Evolutionary conservation across 2,329 filamentous ascomycete genomes (phyloP), one percentile per base, ranked within the genome.

Genomic region (Colletotrichum plurivorum): DNA sequence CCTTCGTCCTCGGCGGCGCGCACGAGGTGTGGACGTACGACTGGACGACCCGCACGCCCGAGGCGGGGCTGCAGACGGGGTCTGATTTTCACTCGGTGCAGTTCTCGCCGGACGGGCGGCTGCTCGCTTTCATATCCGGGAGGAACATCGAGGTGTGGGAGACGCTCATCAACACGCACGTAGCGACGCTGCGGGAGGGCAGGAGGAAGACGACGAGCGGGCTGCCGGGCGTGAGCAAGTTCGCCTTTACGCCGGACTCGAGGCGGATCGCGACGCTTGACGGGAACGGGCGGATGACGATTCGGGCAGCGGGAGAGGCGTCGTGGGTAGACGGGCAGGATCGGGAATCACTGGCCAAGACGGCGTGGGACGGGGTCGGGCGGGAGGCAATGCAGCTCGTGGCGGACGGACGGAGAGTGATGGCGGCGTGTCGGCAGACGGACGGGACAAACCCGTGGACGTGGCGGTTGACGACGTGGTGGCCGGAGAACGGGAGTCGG

Each of bases 401-500:
- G 6, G 56, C 56, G 8, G 36, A 54, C 25, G 52, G 52, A 1
- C 43, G 20, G 13, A 51, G 67, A 15, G 67, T 61, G 15, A 39
- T 69, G 45, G 51, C 57, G 13, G 25, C 63, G 20, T 69, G 55
- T 16, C 45, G 63, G 10, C 45, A 61, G 4, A 54, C 15, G 6
- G 31, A 52, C 25, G 51, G 36, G 45, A 48, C 60, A 15, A 39
- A 18, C 15, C 15, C 62, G 8, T 41, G 36, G 62, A 57, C 18
- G 36, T 67, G 67, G 55, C 13, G 55, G 36, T 4, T 69, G 62
- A 66, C 67, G 36, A 60, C 62, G 20, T 61, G 67, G 67, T 69
- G 62, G 67, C 62, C 62, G 55, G 49, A 56, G 13, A 66, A 41
- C 13, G 55, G 55, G 15, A 56, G 56, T 4, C 51, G 62, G 15